Conservation (phyloP, 2,329 filamentous ascomycete genomes). For the Tothia fuscella region DNA sequence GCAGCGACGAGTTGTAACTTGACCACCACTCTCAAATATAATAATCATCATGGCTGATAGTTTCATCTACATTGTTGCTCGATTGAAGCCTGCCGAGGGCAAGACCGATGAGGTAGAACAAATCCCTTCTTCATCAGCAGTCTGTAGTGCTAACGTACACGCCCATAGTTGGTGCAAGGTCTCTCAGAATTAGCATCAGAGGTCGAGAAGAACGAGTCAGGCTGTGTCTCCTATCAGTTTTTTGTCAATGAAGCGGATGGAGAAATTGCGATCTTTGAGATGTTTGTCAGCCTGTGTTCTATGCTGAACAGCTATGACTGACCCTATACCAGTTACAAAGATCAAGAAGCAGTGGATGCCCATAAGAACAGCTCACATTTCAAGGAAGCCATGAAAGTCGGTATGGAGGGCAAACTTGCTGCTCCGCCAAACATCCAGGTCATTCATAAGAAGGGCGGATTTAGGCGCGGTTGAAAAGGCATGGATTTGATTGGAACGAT, state of each 20-base stretch:
- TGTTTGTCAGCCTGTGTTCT: background rate
- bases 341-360: constrained; percentile 6
- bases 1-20: no score
- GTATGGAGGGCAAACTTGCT: background rate
- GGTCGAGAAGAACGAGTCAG: constrained; percentile 9
- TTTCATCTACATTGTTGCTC: constrained; percentile 6
- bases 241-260: constrained; percentile 8
- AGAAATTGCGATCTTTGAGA: constrained; percentile 5
- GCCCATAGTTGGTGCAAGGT: background rate
- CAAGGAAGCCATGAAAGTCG: background rate
- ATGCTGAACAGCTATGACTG: background rate
- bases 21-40: no score
- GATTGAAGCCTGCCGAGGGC: constrained; percentile 3
- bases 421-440: constrained; percentile 4
- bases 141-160: background rate
- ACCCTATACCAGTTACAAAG: constrained; percentile 8
- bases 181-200: background rate
- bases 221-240: constrained; percentile 8
- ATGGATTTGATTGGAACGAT: no score
- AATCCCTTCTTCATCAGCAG: background rate
- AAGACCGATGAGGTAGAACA: background rate
- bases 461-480: constrained; percentile 4
- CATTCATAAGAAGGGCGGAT: constrained; percentile 5
- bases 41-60: background rate
- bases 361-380: constrained; percentile 5